Evolutionary conservation across 345 rosid genomes (phyloP), one percentile per base, ranked within the genome.

Genomic region (Gossypium thurberi): DNA sequence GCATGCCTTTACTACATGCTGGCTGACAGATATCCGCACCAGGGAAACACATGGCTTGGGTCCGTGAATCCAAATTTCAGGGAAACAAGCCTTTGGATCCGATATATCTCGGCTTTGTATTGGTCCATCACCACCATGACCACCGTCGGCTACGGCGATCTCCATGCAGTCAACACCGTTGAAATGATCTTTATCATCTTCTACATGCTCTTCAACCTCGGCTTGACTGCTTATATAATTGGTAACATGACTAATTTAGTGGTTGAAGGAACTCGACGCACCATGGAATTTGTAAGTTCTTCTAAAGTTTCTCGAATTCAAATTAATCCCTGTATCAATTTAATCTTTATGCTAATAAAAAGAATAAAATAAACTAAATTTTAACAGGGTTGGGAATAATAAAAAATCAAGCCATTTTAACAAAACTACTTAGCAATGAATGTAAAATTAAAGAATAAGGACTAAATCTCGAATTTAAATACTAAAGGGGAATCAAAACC

Each of bases 121-220:
- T 94, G 98, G 98, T 92, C 98, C 44, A 80, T 89, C 74, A 94
- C 98, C 72, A 94, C 98, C 81, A 92, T 94, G 98, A 90, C 90
- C 57, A 94, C 98, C 1, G 97, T 94, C 8, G 98, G 98, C 17
- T 94, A 94, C 70, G 98, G 98, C 3, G 98, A 94, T 73, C 89
- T 94, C 10, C 98, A 92, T 51, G 98, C 97, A 14, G 93, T 86
- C 48, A 94, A 94, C 82, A 80, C 88, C 72, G 69, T 78, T 53
- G 98, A 94, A 77, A 94, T 92, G 97, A 71, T 85, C 55, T 92
- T 92, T 79, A 89, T 86, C 53, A 87, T 83, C 51, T 82, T 85
- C 82, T 94, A 89, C 82, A 90, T 94, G 98, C 84, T 94, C 79
- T 89, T 94, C 85, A 94, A 94, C 81, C 97, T 94, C 0, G 98